Conservation (phyloP, 768 basidiomycete species). For the Collybiopsis confluens region DNA sequence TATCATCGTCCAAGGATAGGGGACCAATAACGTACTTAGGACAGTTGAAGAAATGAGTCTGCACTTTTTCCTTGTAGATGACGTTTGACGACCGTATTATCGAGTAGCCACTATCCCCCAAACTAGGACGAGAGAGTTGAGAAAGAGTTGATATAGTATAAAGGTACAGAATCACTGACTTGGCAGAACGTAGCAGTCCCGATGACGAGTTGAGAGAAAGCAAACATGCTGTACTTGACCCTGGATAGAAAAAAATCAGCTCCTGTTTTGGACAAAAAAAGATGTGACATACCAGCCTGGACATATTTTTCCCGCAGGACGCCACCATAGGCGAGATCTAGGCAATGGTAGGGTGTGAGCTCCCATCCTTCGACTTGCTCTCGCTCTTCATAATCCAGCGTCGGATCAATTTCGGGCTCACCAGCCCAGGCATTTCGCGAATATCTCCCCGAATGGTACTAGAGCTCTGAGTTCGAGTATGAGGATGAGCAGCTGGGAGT, state of each 20-base stretch:
- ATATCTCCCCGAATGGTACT: slow-evolving; percentile 71
- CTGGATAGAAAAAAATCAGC: slow-evolving; percentile 32
- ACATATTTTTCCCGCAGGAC: slow-evolving; percentile 66
- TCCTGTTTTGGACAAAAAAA: slow-evolving; percentile 19
- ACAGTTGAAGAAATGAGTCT: slow-evolving; percentile 56
- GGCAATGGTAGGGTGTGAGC: slow-evolving; percentile 64
- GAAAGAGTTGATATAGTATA: background rate
- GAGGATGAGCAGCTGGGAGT: too few relatives aligned
- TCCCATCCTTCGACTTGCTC: slow-evolving; percentile 75
- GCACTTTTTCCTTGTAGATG: slow-evolving; percentile 45
- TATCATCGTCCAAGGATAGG: slow-evolving; percentile 12
- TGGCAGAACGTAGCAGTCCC: slow-evolving; percentile 71
- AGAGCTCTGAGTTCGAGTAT: too few relatives aligned
- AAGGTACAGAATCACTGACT: slow-evolving; percentile 40
- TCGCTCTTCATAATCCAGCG: slow-evolving; percentile 63
- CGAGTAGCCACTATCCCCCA: slow-evolving; percentile 77
- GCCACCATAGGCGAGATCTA: slow-evolving; percentile 68
- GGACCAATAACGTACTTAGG: slow-evolving; percentile 36
- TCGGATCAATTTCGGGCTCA: slow-evolving; percentile 80
- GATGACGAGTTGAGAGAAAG: slow-evolving; percentile 71
- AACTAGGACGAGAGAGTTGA: slow-evolving; percentile 30
- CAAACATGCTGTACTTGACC: slow-evolving; percentile 82
- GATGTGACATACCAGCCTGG: slow-evolving; percentile 51
- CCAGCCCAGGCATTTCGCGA: slow-evolving; percentile 74
- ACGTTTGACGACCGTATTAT: slow-evolving; percentile 67